Base-by-base conservation (phyloP, 352 stramenopile genomes). In the Achlya hypogyna region DNA sequence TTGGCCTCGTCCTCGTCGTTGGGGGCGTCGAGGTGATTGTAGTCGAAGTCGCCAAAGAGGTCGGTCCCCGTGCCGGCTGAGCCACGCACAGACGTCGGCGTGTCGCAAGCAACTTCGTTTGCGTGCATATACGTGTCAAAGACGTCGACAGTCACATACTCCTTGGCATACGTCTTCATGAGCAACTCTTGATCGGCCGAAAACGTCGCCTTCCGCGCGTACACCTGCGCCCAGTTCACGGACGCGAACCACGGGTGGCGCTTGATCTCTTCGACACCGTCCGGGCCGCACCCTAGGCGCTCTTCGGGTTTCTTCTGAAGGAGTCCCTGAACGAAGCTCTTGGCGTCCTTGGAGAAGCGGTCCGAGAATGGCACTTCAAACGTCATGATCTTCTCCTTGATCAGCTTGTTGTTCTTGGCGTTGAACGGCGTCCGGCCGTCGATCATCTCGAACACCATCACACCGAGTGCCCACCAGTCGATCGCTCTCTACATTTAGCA, bases 291-390 rank as follows among this genome's bases (percentile, higher is more conserved):
- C 27, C 97, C 97, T 20, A 99, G 84, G 20, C 97, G 84, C 54
- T 88, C 69, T 9, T 78, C 77, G 27, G 97, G 95, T 73, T 97
- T 88, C 72, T 98, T 97, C 2, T 95, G 98, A 38, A 99, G 75
- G 25, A 99, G 71, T 25, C 78, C 82, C 0, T 79, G 77, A 20
- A 95, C 81, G 74, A 95, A 90, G 60, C 91, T 84, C 71, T 91
- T 91, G 25, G 82, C 78, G n/a, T 91, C 81, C 45, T 87, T 78
- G 8, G 81, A 88, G 63, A 94, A 92, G 6, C 83, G 82, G 8
- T 82, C 78, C 35, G 80, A 90, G 53, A 93, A 93, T 54, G 88
- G 88, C 59, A 93, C 67, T 65, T 91, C 84, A 18, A 91, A 84
- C 45, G 88, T 93, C 34, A 86, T 78, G 65, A 93, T 93, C 1